Conservation (phyloP, 106 monocot species). For the Chionographis japonica region DNA sequence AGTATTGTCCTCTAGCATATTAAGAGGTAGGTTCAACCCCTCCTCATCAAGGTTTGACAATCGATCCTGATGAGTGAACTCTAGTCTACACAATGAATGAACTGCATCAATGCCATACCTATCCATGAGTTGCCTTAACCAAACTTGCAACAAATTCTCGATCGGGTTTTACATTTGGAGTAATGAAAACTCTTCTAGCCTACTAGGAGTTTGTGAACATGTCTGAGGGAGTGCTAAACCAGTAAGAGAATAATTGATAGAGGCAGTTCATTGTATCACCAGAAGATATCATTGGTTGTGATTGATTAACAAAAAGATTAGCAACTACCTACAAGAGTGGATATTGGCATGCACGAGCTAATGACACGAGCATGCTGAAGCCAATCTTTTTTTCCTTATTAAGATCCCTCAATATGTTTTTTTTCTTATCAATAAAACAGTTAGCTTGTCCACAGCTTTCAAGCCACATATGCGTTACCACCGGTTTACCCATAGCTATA, state of each 20-base stretch:
- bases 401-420: conserved; percentile 78
- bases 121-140: conserved; percentile 68
- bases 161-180: conserved; percentile 70
- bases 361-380: conserved; percentile 77
- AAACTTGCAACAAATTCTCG: conserved; percentile 60
- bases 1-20: too few relatives aligned
- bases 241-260: background rate
- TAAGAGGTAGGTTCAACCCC: too few relatives aligned
- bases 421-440: conserved; percentile 86
- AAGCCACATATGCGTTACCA: conserved; percentile 86
- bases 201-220: conserved; percentile 20
- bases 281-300: background rate
- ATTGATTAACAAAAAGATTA: background rate
- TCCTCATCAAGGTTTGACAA: too few relatives aligned
- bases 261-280: background rate
- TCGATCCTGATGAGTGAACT: too few relatives aligned
- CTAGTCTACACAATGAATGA: too few relatives aligned
- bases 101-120: conserved; percentile 32
- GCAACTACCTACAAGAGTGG: conserved; percentile 68
- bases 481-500: conserved; percentile 75
- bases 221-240: background rate
- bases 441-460: conserved; percentile 81
- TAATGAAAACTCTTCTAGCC: conserved; percentile 79
- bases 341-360: conserved; percentile 50
- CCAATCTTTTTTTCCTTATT: conserved; percentile 92